phyloP scores from a whole-genome alignment of 2,329 filamentous ascomycete species.

The Fusarium bactridioides region DNA sequence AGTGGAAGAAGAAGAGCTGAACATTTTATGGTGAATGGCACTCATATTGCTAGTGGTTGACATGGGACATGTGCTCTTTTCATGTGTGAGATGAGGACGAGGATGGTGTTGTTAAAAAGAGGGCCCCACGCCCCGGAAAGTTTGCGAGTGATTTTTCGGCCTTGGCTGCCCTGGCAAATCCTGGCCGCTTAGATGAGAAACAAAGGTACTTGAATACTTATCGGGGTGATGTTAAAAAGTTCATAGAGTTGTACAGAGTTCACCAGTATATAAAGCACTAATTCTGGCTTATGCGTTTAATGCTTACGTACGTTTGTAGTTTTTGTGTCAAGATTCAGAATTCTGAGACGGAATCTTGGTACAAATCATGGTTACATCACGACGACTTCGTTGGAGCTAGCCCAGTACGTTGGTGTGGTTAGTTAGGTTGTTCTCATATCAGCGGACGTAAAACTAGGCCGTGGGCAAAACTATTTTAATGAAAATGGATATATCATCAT shows the following conservation, averaged over 20 bases:
- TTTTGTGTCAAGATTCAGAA: background rate
- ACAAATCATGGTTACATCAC: background rate
- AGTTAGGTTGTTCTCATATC: background rate
- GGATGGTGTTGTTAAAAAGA: constrained; percentile 6
- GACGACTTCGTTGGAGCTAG: background rate
- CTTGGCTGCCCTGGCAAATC: constrained; percentile 1
- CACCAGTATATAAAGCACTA: background rate
- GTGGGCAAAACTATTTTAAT: background rate
- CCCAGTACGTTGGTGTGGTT: background rate
- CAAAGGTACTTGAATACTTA: constrained; percentile 9
- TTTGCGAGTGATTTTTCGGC: constrained; percentile 32
- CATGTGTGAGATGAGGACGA: background rate
- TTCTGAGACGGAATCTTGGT: background rate
- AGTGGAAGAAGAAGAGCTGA: constrained; percentile 55
- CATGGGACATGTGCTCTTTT: constrained; percentile 7
- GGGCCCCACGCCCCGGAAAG: constrained; percentile 26
- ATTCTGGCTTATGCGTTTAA: background rate
- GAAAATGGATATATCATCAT: constrained; percentile 45
- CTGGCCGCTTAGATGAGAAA: constrained; percentile 27
- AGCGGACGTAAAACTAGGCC: background rate
- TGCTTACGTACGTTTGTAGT: background rate
- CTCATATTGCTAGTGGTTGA: background rate
- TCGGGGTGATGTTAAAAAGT: background rate
- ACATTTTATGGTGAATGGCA: background rate
- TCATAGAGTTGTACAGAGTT: constrained; percentile 8